A percentile compares a stretch with the other conserved stretches of the same genome.
Conservation (phyloP, 2,329 filamentous ascomycete genomes). For the Daldinia eschscholtzii region DNA sequence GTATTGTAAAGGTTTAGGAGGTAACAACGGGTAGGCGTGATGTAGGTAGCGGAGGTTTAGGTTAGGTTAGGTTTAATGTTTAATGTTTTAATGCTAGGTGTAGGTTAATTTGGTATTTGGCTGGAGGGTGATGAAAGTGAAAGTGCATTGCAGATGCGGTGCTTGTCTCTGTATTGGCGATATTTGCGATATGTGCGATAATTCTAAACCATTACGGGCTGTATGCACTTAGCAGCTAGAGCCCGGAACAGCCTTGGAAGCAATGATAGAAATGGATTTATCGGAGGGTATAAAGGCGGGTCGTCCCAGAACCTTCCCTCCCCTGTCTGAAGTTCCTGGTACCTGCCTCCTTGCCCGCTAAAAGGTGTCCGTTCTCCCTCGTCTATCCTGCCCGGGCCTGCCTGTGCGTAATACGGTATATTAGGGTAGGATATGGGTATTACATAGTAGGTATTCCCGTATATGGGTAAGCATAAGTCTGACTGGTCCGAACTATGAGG, state of each 20-base stretch:
- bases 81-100: conserved; percentile 8
- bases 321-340: conserved; percentile 36
- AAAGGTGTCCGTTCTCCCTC: neutral
- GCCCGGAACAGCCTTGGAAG: conserved; percentile 3
- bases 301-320: conserved; percentile 31
- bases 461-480: conserved; percentile 12
- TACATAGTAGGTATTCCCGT: neutral
- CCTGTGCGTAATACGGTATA: conserved; percentile 42
- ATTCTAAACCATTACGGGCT: neutral
- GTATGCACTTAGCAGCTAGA: conserved; percentile 40
- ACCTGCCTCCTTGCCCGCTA: conserved; percentile 30
- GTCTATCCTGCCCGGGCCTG: neutral
- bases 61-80: conserved; percentile 3
- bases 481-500: conserved; percentile 21
- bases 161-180: neutral
- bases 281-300: conserved; percentile 36
- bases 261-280: conserved; percentile 24
- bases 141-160: conserved; percentile 37
- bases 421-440: neutral
- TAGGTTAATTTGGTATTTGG: conserved; percentile 37
- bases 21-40: conserved; percentile 10
- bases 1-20: conserved; percentile 1
- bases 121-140: conserved; percentile 38
- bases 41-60: conserved; percentile 8
- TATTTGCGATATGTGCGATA: neutral